These are phyloP conservation scores for Pichiaceae sp. DNA, from an alignment of 1,139 yeast genomes.

Conservation along the genomic window DNA sequence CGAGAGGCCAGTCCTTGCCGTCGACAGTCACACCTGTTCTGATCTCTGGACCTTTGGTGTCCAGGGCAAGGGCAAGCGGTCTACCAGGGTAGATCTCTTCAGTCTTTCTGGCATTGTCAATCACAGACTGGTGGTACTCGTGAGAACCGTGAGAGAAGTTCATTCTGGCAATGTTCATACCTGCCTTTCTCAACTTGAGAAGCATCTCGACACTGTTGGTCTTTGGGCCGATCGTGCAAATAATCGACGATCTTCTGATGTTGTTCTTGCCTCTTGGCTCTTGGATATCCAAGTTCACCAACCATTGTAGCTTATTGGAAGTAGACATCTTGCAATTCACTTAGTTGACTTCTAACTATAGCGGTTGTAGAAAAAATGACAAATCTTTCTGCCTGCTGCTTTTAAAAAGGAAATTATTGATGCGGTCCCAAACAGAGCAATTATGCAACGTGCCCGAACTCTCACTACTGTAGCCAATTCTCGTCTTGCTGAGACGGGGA, in stretches of 20 bases:
- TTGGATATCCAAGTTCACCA: constrained; percentile 70
- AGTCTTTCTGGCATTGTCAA: constrained; percentile 93
- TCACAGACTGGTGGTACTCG: constrained; percentile 93
- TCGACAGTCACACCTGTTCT: constrained; percentile 92
- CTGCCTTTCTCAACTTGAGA: constrained; percentile 89
- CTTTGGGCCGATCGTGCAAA: constrained; percentile 98
- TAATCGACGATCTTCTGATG: constrained; percentile 91
- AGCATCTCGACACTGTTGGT: constrained; percentile 84
- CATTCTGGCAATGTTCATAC: constrained; percentile 96
- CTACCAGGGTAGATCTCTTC: constrained; percentile 88
- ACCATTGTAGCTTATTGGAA: constrained; percentile 59
- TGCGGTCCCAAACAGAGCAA: no score
- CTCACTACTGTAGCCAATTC: no score
- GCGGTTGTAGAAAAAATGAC: no score
- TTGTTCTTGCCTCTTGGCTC: constrained; percentile 63
- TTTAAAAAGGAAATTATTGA: no score
- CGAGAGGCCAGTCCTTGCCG: constrained; percentile 73
- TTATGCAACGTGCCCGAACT: no score
- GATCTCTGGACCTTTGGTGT: constrained; percentile 99
- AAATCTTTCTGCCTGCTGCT: no score
- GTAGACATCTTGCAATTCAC: constrained; percentile 17
- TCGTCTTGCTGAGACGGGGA: no score
- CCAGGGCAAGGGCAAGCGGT: constrained; percentile 96
- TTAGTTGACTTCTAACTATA: no score
- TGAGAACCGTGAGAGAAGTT: constrained; percentile 97